Base-by-base conservation (phyloP, 2,329 filamentous ascomycete genomes). In the Cladophialophora immunda region DNA sequence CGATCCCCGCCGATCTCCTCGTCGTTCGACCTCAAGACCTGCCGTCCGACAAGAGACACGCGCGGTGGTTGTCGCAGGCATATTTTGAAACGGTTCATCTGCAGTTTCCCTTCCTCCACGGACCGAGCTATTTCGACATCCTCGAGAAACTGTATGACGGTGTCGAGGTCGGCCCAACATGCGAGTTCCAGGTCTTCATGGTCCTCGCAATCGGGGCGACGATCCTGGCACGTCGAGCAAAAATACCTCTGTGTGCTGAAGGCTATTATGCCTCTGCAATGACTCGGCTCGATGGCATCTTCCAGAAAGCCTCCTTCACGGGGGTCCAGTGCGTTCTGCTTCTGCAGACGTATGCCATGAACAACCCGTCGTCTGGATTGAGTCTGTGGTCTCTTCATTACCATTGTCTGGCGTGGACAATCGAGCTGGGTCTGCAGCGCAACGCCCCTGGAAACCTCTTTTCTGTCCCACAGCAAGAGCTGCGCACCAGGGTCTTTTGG, bases 141-240 rank as follows among this genome's bases (percentile, higher is more conserved):
- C 36, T 58, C 36, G 34, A 6, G 4, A 45, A 27, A 30, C 25
- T 58, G 19, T 58, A 58, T 30, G 56, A 45, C 38, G 56, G 56
- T 22, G 56, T 27, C 15, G 56, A 58, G 9, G 56, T 58, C 22
- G 34, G 22, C 11, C 36, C 56, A 9, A 25, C 29, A 17, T 41
- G 9, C 22, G 56, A 58, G 25, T 58, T 58, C 19, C 56, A 58
- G 29, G 56, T 58, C 25, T 58, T 58, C 56, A 58, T 58, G 56
- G 56, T 58, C 25, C 38, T 58, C 6, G 34, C 56, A 7, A 58
- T 58, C 38, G 56, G 56, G n/a, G 56, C 56, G n/a, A 58, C 56
- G 2, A 47, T 58, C 38, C 56, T 58, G 22, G 36, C 56, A 6
- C 56, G 56, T 30, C 56, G 56, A 47, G 56, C 38, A n/a, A 58